Evolutionary conservation across 768 basidiomycete genomes (phyloP), one percentile per base, ranked within the genome.

Genomic region (Lentinula boryana): DNA sequence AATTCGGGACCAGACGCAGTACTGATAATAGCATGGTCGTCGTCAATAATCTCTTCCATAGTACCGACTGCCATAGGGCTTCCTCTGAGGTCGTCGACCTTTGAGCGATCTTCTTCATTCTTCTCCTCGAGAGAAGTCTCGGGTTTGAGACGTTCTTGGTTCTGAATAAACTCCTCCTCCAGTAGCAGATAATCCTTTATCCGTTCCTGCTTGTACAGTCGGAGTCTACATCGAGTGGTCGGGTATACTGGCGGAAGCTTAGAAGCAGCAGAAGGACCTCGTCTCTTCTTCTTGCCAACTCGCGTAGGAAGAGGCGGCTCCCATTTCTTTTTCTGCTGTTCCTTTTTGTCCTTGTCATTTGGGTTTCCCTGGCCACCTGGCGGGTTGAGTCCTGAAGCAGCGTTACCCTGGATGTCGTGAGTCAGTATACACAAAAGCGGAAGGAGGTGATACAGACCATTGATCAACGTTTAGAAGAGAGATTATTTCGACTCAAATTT

Each of bases 1-100:
- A 88, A 94, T 71, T 98, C 97, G 27, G 96, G 95, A 2, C 96
- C 95, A 43, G 91, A 92, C 23, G 93, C 86, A 8, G 93, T 92
- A 72, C 91, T 93, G 70, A 99, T 89, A 72, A 99, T 98, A n/a
- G 97, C 97, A 75, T 99, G 93, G 83, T 95, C 93, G 75, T 96
- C 94, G 80, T 95, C 93, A 67, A 96, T 93, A 65, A 95, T 93
- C 75, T 99, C 97, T 76, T 98, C 97, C 74, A 99, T 81, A 0
- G 94, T 94, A 21, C 97, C 97, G 62, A 99, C 94, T n/a, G 90
- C 90, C 94, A 99, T 96, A 7, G 96, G 97, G 52, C 86, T 90
- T 6, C 97, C 97, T 36, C 96, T 87, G 36, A 99, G 72, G 73
- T 95, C 93, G 74, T 99, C 96, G 51, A 99, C 93, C 68, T 86